Evolutionary conservation across 768 basidiomycete species (phyloP).

Genomic region (Termitomyces sp.): DNA sequence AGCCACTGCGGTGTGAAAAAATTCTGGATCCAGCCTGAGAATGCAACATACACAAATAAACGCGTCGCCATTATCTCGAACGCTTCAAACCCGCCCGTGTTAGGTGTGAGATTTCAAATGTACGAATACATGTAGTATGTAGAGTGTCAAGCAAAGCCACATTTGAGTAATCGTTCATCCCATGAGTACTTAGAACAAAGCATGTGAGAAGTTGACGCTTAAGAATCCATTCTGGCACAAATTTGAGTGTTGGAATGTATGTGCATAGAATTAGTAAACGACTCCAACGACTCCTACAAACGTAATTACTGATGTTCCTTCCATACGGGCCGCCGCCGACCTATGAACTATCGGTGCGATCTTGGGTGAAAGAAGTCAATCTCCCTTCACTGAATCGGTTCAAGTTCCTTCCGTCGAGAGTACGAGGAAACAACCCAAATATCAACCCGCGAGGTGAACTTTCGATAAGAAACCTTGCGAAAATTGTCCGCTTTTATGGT

Average conservation of each 20-base stretch:
- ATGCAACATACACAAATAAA: not conserved
- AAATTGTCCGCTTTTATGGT: not conserved
- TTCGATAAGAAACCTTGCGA: conserved; percentile 35
- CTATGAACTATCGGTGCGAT: conserved; percentile 44
- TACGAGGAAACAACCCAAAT: conserved; percentile 53
- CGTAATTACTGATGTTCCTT: conserved; percentile 34
- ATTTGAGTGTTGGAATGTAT: no score
- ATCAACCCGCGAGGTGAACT: conserved; percentile 69
- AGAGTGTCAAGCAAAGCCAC: no score
- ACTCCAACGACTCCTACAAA: not conserved
- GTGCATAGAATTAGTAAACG: no score
- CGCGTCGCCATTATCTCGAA: no score
- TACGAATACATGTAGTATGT: no score
- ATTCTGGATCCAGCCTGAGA: not conserved
- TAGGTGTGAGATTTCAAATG: no score
- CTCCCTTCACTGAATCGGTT: conserved; percentile 51
- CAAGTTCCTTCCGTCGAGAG: conserved; percentile 44
- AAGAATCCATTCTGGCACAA: no score
- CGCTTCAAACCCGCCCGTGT: no score
- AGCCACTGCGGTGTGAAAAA: not conserved
- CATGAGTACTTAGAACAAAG: no score
- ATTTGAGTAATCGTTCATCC: no score
- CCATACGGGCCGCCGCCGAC: conserved; percentile 63
- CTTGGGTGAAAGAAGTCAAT: conserved; percentile 58
- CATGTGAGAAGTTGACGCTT: no score